These are phyloP conservation scores for Leccinellum luteum DNA, from an alignment of 768 basidiomycete genomes.

Conservation along the genomic window DNA sequence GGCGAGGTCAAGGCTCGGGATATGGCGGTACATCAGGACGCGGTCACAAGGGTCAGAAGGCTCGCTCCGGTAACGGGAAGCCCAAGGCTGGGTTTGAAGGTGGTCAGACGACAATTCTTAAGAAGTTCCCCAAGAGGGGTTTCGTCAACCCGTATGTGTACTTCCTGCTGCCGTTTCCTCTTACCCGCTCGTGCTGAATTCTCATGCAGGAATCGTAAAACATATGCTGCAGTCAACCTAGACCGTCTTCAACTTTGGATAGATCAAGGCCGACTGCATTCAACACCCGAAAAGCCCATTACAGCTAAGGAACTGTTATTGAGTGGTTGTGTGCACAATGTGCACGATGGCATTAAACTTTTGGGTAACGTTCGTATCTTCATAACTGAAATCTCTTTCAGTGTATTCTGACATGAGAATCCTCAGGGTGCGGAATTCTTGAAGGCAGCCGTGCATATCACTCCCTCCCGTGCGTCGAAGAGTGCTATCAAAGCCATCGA, in stretches of 20 bases:
- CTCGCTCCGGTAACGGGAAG: constrained; percentile 85
- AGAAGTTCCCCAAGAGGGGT: constrained; percentile 89
- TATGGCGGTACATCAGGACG: constrained; percentile 90
- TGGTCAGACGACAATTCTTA: constrained; percentile 92
- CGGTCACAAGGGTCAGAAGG: constrained; percentile 95
- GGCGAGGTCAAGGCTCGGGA: constrained; percentile 89
- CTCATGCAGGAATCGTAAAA: constrained; percentile 61
- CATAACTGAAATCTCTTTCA: not conserved
- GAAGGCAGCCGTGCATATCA: constrained; percentile 71
- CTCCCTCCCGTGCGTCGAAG: constrained; percentile 81
- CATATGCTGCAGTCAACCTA: constrained; percentile 81
- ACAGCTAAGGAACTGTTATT: constrained; percentile 82
- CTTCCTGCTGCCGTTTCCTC: not conserved
- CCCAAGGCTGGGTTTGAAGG: constrained; percentile 87
- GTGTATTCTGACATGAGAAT: not conserved
- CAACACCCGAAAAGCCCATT: constrained; percentile 78
- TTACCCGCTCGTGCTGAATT: not conserved
- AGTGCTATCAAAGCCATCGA: constrained; percentile 86
- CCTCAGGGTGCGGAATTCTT: constrained; percentile 63
- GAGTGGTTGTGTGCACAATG: constrained; percentile 86
- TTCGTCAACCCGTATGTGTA: constrained; percentile 84
- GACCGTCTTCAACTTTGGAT: constrained; percentile 91
- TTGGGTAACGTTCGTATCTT: constrained; percentile 66
- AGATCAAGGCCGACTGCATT: constrained; percentile 75
- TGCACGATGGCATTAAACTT: constrained; percentile 89